Percentiles rank a stretch among this genome's conserved stretches.
phyloP scores from a whole-genome alignment of 2,329 filamentous ascomycete genomes.

The Claviceps citrina region DNA sequence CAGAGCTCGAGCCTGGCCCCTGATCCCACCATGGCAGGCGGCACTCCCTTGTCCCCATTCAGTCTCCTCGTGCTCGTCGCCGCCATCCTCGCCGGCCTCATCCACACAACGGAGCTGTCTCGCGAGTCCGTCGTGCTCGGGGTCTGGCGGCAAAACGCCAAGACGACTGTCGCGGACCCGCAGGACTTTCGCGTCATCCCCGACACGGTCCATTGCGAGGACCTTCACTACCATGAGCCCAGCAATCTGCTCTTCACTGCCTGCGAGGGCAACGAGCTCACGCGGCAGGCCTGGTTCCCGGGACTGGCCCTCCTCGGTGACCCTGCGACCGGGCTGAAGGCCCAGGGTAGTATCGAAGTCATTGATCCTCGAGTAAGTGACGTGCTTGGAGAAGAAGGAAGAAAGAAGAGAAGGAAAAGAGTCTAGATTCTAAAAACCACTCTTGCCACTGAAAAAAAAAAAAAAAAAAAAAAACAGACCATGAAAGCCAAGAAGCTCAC shows the following conservation, averaged over 20 bases:
- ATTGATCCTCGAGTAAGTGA: conserved; percentile 36
- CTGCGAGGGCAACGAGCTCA: conserved; percentile 30
- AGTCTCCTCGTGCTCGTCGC: not conserved
- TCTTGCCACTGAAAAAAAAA: no score
- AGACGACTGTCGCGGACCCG: conserved; percentile 9
- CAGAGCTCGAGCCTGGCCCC: not conserved
- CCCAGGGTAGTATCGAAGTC: conserved; percentile 32
- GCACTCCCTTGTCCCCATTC: not conserved
- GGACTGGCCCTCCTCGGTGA: conserved; percentile 26
- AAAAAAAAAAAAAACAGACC: no score
- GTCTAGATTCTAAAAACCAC: not conserved
- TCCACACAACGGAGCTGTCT: conserved; percentile 4
- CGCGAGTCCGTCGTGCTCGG: conserved; percentile 12
- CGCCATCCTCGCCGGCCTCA: conserved; percentile 1
- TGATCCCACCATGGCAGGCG: not conserved
- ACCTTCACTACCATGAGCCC: conserved; percentile 37
- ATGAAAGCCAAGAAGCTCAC: conserved; percentile 24
- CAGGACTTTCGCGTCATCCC: conserved; percentile 27
- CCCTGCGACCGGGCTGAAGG: conserved; percentile 18
- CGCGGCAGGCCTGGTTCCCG: conserved; percentile 38
- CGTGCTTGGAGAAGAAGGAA: not conserved
- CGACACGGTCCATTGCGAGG: conserved; percentile 42
- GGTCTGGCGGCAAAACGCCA: conserved; percentile 12
- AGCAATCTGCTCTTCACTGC: conserved; percentile 38
- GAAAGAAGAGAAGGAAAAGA: not conserved